Percentiles rank a stretch among this genome's conserved stretches.
Conservation (phyloP, 2,329 filamentous ascomycete species). For the Coleophoma crateriformis region DNA sequence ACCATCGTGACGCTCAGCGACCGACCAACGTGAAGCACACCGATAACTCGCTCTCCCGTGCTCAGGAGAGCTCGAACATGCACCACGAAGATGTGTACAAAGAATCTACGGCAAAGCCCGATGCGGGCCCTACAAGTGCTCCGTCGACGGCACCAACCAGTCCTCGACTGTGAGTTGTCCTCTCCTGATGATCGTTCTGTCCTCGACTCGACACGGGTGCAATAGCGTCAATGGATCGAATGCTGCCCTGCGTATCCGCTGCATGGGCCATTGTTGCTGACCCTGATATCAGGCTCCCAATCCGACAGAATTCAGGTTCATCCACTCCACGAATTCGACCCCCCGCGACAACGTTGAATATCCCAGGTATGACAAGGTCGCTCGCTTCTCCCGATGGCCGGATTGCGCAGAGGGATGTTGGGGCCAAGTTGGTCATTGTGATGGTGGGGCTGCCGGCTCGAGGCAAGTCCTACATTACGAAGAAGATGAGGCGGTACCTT, state of each 20-base stretch:
- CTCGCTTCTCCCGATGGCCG: conserved; percentile 92
- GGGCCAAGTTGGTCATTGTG: conserved; percentile 92
- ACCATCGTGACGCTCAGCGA: too few species aligned
- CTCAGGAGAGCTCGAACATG: too few species aligned
- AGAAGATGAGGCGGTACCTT: conserved; percentile 91
- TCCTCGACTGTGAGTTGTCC: conserved; percentile 24
- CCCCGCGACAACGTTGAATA: conserved; percentile 92
- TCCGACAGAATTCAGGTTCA: conserved; percentile 68
- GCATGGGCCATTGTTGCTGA: conserved; percentile 1
- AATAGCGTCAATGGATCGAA: background rate
- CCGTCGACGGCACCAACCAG: conserved; percentile 24
- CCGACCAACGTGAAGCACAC: too few species aligned
- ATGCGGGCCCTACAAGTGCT: conserved; percentile 7
- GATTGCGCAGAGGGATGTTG: conserved; percentile 90
- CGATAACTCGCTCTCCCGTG: too few species aligned
- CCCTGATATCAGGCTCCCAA: conserved; percentile 46
- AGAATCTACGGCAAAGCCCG: background rate
- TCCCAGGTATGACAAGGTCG: conserved; percentile 92
- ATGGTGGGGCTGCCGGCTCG: conserved; percentile 96
- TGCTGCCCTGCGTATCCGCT: background rate
- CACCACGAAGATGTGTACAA: too few species aligned
- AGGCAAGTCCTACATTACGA: conserved; percentile 98
- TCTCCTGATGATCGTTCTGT: background rate
- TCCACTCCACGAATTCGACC: conserved; percentile 73
- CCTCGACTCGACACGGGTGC: background rate